These are phyloP conservation scores for Solanum medicagineum DNA, from an alignment of 257 asterid genomes.

Conservation along the genomic window DNA sequence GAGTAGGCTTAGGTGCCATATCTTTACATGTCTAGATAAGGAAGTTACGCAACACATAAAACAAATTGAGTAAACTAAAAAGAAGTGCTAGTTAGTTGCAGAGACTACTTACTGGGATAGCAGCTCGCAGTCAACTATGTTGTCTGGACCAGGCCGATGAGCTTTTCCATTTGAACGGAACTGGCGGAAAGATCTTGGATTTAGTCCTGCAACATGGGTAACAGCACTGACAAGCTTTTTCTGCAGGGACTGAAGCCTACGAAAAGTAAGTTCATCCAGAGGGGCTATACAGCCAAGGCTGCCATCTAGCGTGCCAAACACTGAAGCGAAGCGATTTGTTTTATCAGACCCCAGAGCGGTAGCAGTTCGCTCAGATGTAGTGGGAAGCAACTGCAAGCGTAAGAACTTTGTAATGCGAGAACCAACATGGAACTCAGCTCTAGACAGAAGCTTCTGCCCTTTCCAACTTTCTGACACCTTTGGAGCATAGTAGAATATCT, in stretches of 20 bases:
- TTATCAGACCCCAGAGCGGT: conserved; percentile 63
- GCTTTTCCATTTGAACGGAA: conserved; percentile 87
- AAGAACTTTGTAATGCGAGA: conserved; percentile 82
- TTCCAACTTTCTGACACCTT: conserved; percentile 93
- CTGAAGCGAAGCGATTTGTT: conserved; percentile 83
- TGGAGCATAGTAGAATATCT: conserved; percentile 93
- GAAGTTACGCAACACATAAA: background rate
- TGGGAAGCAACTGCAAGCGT: conserved; percentile 83
- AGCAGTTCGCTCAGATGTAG: conserved; percentile 46
- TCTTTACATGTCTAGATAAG: background rate
- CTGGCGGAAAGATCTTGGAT: conserved; percentile 83
- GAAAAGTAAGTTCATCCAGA: conserved; percentile 86
- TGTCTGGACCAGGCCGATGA: conserved; percentile 97
- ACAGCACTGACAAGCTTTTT: conserved; percentile 85
- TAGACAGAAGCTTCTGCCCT: conserved; percentile 89
- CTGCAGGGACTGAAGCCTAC: conserved; percentile 94
- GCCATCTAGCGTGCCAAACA: conserved; percentile 89
- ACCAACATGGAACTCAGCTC: conserved; percentile 96
- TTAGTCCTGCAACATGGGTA: conserved; percentile 82
- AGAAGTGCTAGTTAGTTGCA: background rate
- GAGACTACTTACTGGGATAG: conserved; percentile 60
- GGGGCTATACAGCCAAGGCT: conserved; percentile 96
- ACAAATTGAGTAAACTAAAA: background rate
- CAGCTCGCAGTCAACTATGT: conserved; percentile 87
- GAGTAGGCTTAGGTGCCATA: too few species aligned